phyloP scores from a whole-genome alignment of 139 green algal genomes.

The Dunaliella primolecta region DNA sequence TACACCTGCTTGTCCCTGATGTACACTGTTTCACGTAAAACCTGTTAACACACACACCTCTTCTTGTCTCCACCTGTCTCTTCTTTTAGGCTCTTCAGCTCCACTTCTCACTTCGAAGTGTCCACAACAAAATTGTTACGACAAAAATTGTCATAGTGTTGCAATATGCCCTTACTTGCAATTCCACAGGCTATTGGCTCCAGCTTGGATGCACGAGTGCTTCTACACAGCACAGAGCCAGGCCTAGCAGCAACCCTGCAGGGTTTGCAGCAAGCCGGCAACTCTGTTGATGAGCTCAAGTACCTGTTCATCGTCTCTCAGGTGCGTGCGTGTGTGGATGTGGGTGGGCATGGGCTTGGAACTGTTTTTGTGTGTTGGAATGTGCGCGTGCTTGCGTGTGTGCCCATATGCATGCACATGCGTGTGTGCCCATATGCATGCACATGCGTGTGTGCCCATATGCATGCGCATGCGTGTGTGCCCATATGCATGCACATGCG shows the following conservation, averaged over 20 bases:
- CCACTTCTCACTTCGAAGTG: no score
- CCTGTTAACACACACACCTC: no score
- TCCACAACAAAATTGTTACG: no score
- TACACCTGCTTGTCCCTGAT: no score
- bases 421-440: background rate
- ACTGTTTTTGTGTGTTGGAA: no score
- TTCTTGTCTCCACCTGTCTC: no score
- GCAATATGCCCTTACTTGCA: no score
- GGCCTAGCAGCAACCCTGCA: conserved; percentile 41
- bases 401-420: background rate
- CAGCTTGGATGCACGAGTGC: conserved; percentile 48
- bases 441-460: background rate
- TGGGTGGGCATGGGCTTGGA: no score
- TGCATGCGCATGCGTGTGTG: no score
- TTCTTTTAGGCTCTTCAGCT: no score
- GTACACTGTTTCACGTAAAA: no score
- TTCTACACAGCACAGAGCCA: conserved; percentile 66
- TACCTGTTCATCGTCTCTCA: conserved; percentile 80
- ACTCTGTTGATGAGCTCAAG: conserved; percentile 76
- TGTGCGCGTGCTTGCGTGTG: background rate
- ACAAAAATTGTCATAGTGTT: no score
- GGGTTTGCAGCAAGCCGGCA: conserved; percentile 52
- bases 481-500: background rate
- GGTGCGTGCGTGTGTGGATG: conserved; percentile 14
- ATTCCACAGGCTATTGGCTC: conserved; percentile 26